phyloP scores from a whole-genome alignment of 345 rosid species.

The Citrus reticulata region DNA sequence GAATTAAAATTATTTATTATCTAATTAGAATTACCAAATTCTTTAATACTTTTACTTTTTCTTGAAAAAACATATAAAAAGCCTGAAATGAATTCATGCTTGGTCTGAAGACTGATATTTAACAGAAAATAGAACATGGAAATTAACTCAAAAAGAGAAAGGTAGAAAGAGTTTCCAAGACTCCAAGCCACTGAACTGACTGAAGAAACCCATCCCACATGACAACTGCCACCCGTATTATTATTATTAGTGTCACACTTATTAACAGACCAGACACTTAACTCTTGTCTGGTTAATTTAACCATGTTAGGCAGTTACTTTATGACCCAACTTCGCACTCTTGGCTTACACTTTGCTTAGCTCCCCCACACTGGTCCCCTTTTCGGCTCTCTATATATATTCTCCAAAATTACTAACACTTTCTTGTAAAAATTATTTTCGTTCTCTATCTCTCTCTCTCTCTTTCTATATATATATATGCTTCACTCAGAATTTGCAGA shows the following conservation, averaged over 20 bases:
- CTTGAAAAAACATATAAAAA: too few relatives aligned
- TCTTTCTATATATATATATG: not conserved
- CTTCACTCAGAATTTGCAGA: constrained; percentile 5
- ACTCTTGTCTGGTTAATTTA: constrained; percentile 13
- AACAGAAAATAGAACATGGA: not conserved
- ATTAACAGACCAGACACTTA: not conserved
- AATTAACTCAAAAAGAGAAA: not conserved
- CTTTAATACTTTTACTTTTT: too few relatives aligned
- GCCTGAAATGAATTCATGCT: not conserved
- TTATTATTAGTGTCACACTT: not conserved
- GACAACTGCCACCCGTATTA: not conserved
- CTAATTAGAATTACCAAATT: too few relatives aligned
- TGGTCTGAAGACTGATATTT: not conserved
- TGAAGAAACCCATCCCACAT: not conserved
- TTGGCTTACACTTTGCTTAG: not conserved
- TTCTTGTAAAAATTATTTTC: not conserved
- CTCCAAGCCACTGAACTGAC: not conserved
- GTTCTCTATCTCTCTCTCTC: too few relatives aligned
- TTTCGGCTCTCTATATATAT: constrained; percentile 6
- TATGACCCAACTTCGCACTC: constrained; percentile 15
- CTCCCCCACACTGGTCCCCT: not conserved
- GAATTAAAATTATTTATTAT: too few relatives aligned
- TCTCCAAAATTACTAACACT: not conserved
- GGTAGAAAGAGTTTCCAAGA: not conserved
- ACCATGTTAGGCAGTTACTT: constrained; percentile 19